Conservation (phyloP, 306 rosid genomes). For the Pyrus bretschneideri region DNA sequence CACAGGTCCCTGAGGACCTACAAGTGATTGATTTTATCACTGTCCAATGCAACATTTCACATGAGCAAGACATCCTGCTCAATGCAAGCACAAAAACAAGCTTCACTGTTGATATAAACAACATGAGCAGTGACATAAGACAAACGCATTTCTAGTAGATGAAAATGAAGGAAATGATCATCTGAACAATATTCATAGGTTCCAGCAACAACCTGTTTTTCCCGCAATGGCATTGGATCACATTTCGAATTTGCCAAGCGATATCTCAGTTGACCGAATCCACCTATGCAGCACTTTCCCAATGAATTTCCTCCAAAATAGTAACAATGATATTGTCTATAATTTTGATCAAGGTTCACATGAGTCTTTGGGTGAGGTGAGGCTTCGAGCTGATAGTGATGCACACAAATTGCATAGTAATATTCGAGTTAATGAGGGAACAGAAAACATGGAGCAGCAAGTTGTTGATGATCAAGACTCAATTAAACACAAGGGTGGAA, state of each 20-base stretch:
- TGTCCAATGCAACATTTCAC: constrained; percentile 39
- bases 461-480: constrained; percentile 42
- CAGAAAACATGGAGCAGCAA: constrained; percentile 42
- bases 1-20: constrained; percentile 68
- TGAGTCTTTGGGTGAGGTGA: constrained; percentile 45
- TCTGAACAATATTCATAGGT: constrained; percentile 23
- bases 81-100: background rate
- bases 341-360: constrained; percentile 16
- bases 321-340: background rate
- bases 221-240: constrained; percentile 35
- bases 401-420: constrained; percentile 15
- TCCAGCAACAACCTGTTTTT: constrained; percentile 13
- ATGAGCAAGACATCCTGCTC: constrained; percentile 44
- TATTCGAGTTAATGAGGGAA: constrained; percentile 30
- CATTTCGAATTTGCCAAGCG: constrained; percentile 32
- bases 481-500: constrained; percentile 39
- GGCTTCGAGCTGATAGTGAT: constrained; percentile 11
- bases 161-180: constrained; percentile 34
- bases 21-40: constrained; percentile 57
- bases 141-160: constrained; percentile 28
- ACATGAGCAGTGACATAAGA: constrained; percentile 30
- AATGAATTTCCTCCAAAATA: constrained; percentile 60
- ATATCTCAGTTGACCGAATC: constrained; percentile 32
- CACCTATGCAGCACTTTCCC: constrained; percentile 44
- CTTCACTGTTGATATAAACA: constrained; percentile 3